Evolutionary conservation across 495 filamentous ascomycete species (phyloP).

Genomic region (Neurospora sp.): DNA sequence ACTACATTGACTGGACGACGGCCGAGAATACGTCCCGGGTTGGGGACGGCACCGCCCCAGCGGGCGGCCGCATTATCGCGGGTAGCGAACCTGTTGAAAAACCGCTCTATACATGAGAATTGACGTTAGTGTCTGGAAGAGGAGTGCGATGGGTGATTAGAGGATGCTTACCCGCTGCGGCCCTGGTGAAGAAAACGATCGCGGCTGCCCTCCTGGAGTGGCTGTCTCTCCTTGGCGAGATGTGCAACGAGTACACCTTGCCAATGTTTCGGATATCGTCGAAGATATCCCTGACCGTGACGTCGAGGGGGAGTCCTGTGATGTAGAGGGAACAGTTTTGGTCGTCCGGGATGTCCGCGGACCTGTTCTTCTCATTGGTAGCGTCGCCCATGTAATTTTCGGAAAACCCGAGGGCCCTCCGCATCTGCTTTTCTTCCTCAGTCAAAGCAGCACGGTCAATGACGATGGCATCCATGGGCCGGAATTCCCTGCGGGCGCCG

Average conservation of each 20-base stretch:
- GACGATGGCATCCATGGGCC: not conserved
- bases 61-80: not conserved
- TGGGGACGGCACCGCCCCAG: not conserved
- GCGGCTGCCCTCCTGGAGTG: constrained; percentile 23
- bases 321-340: constrained; percentile 29
- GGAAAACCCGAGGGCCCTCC: constrained; percentile 7
- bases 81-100: not conserved
- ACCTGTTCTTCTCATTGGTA: constrained; percentile 13
- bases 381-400: constrained; percentile 24
- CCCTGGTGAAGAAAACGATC: constrained; percentile 28
- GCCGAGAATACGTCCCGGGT: not conserved
- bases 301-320: constrained; percentile 18
- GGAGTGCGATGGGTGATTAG: not conserved
- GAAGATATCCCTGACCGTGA: constrained; percentile 19
- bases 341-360: constrained; percentile 19
- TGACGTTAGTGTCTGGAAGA: not conserved
- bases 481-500: not conserved
- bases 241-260: constrained; percentile 26
- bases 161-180: constrained; percentile 4
- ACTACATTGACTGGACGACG: not conserved
- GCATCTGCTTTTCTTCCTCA: not conserved
- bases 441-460: not conserved
- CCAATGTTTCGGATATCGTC: constrained; percentile 19
- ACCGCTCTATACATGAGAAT: not conserved
- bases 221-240: constrained; percentile 18